Evolutionary conservation across 2,329 filamentous ascomycete species (phyloP).

Genomic region (Helminthosporium solani): DNA sequence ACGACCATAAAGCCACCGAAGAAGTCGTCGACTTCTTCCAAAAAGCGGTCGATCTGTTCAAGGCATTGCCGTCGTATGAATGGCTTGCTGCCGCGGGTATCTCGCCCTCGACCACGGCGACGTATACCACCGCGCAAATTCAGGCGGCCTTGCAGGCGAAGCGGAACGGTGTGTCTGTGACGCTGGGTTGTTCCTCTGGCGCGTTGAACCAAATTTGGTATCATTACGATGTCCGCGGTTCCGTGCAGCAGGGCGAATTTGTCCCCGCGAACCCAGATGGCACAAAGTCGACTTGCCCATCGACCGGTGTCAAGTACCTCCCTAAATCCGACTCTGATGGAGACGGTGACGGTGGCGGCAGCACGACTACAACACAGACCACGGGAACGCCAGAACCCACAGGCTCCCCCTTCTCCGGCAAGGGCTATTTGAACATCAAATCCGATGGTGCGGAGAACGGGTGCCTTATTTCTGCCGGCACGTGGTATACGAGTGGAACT

Average conservation of each 20-base stretch:
- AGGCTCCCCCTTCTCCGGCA: constrained; percentile 54
- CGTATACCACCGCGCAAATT: constrained; percentile 62
- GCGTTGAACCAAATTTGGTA: constrained; percentile 59
- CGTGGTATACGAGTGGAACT: constrained; percentile 67
- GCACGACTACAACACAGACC: constrained; percentile 29
- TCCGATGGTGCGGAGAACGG: constrained; percentile 54
- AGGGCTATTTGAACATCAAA: constrained; percentile 60
- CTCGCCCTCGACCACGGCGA: constrained; percentile 54
- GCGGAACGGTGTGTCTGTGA: constrained; percentile 56
- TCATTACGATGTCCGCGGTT: constrained; percentile 63
- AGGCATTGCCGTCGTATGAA: constrained; percentile 64
- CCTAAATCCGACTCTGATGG: constrained; percentile 51
- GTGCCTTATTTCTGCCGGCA: constrained; percentile 67
- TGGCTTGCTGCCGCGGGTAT: constrained; percentile 64
- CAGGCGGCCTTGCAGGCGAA: constrained; percentile 57
- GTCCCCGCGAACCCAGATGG: constrained; percentile 59
- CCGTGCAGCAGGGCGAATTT: constrained; percentile 62
- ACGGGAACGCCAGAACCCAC: constrained; percentile 30
- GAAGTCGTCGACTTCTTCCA: constrained; percentile 72
- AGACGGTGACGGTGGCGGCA: constrained; percentile 22
- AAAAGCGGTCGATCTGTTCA: constrained; percentile 65
- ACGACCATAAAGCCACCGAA: constrained; percentile 56
- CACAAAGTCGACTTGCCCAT: constrained; percentile 62
- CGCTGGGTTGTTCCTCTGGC: constrained; percentile 58
- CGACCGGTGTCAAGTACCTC: constrained; percentile 63